Conservation (phyloP, 1,139 yeast genomes). For the Hansenula sp. region DNA sequence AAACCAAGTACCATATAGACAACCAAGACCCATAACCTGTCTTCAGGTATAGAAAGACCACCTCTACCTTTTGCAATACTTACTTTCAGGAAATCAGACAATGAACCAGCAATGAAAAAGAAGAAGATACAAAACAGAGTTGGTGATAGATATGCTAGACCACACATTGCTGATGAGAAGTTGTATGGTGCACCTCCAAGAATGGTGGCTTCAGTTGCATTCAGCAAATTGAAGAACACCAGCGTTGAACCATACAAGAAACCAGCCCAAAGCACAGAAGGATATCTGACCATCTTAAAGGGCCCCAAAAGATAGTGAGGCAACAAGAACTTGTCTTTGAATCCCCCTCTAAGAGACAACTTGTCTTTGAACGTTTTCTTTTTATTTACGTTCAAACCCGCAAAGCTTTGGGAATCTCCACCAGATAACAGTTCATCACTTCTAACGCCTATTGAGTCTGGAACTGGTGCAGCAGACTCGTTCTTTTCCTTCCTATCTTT, state of each 20-base stretch:
- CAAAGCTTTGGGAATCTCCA: too few relatives aligned
- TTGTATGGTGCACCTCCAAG: slow-evolving; percentile 40
- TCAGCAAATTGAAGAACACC: slow-evolving; percentile 50
- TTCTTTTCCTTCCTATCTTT: too few relatives aligned
- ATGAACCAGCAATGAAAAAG: slow-evolving; percentile 32
- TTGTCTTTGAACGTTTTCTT: slow-evolving; percentile 31
- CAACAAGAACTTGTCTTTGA: slow-evolving; percentile 28
- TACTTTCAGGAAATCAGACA: slow-evolving; percentile 36
- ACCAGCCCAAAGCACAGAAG: slow-evolving; percentile 61
- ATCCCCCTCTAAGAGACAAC: slow-evolving; percentile 32
- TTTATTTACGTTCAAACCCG: too few relatives aligned
- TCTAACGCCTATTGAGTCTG: too few relatives aligned
- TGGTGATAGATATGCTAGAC: slow-evolving; percentile 40
- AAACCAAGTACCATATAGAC: slow-evolving; percentile 35
- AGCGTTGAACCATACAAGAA: slow-evolving; percentile 60
- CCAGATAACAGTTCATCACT: too few relatives aligned
- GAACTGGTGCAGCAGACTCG: too few relatives aligned
- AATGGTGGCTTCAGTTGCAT: slow-evolving; percentile 39
- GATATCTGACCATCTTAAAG: slow-evolving; percentile 40
- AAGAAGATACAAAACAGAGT: slow-evolving; percentile 31
- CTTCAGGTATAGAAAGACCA: slow-evolving; percentile 39
- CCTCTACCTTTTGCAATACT: slow-evolving; percentile 31
- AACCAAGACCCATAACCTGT: slow-evolving; percentile 34
- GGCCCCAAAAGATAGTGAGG: slow-evolving; percentile 37
- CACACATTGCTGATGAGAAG: slow-evolving; percentile 36